Evolutionary conservation across 768 basidiomycete genomes (phyloP).

Genomic region (Leccinum pellstonianum): DNA sequence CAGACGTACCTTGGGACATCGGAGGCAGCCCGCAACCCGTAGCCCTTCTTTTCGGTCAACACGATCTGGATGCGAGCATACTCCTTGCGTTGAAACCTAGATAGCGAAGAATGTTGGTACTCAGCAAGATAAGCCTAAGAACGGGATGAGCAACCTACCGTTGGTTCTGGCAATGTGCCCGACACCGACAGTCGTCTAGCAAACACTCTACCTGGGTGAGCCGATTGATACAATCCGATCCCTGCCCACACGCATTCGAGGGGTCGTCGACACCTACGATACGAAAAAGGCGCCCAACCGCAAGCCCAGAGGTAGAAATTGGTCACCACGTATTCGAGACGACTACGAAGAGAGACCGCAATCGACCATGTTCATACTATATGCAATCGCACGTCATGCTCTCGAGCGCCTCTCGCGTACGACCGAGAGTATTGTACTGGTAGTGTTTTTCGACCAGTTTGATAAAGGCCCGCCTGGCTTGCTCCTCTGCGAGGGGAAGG

Average conservation of each 20-base stretch:
- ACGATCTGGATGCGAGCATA: constrained; percentile 90
- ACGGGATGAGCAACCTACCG: constrained; percentile 49
- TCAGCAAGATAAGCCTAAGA: not conserved
- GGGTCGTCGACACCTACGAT: constrained; percentile 56
- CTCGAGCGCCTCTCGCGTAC: constrained; percentile 84
- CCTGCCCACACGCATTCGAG: constrained; percentile 75
- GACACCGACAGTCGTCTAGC: constrained; percentile 84
- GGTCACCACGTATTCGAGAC: constrained; percentile 33
- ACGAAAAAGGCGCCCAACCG: constrained; percentile 23
- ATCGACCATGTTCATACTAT: constrained; percentile 80
- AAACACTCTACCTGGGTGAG: constrained; percentile 97
- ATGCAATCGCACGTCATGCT: constrained; percentile 95
- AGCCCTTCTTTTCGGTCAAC: constrained; percentile 93
- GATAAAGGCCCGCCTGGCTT: constrained; percentile 68
- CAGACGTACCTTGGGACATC: constrained; percentile 61
- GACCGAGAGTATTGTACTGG: constrained; percentile 84
- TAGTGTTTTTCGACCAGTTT: constrained; percentile 80
- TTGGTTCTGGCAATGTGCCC: constrained; percentile 84
- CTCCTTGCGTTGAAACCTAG: constrained; percentile 82
- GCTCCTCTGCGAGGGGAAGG: constrained; percentile 73
- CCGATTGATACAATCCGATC: constrained; percentile 95
- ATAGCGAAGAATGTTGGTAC: not conserved
- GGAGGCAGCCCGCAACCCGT: constrained; percentile 76
- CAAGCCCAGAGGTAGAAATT: constrained; percentile 12
- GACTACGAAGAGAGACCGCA: constrained; percentile 13